Evolutionary conservation across 805 yeast species (phyloP).

Genomic region (Barnettozyma wickerhamii): DNA sequence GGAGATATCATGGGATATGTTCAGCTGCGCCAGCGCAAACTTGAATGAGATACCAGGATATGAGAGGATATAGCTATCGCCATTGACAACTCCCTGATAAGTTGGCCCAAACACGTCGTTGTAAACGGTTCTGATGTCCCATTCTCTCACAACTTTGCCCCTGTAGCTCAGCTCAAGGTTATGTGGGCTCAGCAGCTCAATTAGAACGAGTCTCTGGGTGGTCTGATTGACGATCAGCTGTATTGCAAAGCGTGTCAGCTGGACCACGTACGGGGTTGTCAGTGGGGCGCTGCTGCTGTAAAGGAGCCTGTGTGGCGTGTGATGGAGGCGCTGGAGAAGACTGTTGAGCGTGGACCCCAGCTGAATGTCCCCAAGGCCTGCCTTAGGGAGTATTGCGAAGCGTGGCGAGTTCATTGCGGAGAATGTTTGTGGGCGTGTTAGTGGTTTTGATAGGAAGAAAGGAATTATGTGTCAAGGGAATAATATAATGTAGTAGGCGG

Average conservation of each 20-base stretch:
- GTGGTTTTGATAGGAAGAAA: not conserved
- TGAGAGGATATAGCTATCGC: constrained; percentile 32
- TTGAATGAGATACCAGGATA: constrained; percentile 56
- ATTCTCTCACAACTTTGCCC: constrained; percentile 14
- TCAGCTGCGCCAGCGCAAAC: constrained; percentile 26
- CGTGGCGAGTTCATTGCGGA: not conserved
- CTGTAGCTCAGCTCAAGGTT: constrained; percentile 12
- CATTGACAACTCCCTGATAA: constrained; percentile 43
- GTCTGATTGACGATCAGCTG: constrained; percentile 5
- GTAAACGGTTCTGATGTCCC: constrained; percentile 41
- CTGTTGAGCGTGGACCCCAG: constrained; percentile 7
- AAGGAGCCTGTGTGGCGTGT: constrained; percentile 1
- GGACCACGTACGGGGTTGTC: constrained; percentile 2
- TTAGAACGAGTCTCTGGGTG: constrained; percentile 10
- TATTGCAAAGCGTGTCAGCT: constrained; percentile 1
- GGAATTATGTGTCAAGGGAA: too few relatives aligned
- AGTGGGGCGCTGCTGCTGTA: not conserved
- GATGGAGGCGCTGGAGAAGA: not conserved
- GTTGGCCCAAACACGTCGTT: constrained; percentile 61
- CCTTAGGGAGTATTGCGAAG: constrained; percentile 1
- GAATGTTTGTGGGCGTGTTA: not conserved
- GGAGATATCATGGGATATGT: constrained; percentile 14
- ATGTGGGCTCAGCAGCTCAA: constrained; percentile 13
- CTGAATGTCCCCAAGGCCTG: constrained; percentile 2
- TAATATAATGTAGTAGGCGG: too few relatives aligned